Percentiles rank a stretch among this genome's conserved stretches.
phyloP scores from a whole-genome alignment of 1,284 basidiomycete genomes.

The Malassezia sympodialis region DNA sequence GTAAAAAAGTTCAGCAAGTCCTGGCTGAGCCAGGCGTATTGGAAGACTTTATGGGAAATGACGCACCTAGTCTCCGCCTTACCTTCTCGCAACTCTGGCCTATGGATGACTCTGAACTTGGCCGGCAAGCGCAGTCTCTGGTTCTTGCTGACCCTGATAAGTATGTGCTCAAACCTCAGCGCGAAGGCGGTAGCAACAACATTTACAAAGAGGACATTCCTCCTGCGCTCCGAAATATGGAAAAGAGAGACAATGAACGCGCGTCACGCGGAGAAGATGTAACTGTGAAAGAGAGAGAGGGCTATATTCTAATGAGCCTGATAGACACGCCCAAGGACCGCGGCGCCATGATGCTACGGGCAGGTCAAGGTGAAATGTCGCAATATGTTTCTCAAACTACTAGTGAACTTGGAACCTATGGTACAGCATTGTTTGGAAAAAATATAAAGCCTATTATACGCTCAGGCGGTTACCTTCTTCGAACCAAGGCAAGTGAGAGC shows the following conservation, averaged over 20 bases:
- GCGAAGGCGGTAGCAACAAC: slow-evolving; percentile 95
- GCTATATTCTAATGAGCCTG: slow-evolving; percentile 88
- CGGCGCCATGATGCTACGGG: slow-evolving; percentile 65
- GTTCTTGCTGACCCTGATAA: slow-evolving; percentile 55
- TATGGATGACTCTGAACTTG: slow-evolving; percentile 51
- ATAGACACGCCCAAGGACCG: slow-evolving; percentile 64
- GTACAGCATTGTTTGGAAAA: slow-evolving; percentile 63
- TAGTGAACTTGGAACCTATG: slow-evolving; percentile 85
- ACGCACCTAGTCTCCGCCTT: slow-evolving; percentile 16
- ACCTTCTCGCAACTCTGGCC: slow-evolving; percentile 38
- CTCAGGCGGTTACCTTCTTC: slow-evolving; percentile 64
- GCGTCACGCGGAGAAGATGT: slow-evolving; percentile 6
- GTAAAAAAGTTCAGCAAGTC: slow-evolving; percentile 90
- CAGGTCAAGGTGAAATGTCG: slow-evolving; percentile 46
- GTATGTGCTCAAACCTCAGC: slow-evolving; percentile 86
- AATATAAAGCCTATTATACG: slow-evolving; percentile 53
- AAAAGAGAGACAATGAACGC: slow-evolving; percentile 52
- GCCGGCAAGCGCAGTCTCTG: slow-evolving; percentile 52
- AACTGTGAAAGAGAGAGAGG: slow-evolving; percentile 48
- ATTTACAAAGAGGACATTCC: slow-evolving; percentile 78
- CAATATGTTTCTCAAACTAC: slow-evolving; percentile 60
- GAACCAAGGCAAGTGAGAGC: slow-evolving; percentile 84
- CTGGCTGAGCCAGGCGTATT: slow-evolving; percentile 65
- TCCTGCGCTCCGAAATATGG: slow-evolving; percentile 60
- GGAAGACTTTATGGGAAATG: slow-evolving; percentile 55